A percentile compares a stretch with the other conserved stretches of the same genome.
Evolutionary conservation across 2,329 filamentous ascomycete genomes (phyloP).

Genomic region (Xylaria multiplex): DNA sequence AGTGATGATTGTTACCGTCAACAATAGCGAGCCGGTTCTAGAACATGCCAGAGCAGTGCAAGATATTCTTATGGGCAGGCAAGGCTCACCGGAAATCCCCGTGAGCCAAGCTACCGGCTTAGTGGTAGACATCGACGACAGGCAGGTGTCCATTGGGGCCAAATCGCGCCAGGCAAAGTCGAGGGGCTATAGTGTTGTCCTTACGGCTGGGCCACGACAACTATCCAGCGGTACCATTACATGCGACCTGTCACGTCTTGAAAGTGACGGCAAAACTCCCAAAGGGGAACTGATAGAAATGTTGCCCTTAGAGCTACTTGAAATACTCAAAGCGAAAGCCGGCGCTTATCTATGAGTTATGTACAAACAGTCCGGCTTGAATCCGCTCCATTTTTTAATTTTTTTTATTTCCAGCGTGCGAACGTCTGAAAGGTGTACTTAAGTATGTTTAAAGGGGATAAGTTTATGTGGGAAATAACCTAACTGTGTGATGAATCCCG

Average conservation of each 20-base stretch:
- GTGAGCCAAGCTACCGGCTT: constrained; percentile 68
- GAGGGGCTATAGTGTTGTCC: constrained; percentile 77
- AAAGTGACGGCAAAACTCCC: constrained; percentile 26
- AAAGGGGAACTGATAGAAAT: constrained; percentile 53
- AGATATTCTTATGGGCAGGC: constrained; percentile 61
- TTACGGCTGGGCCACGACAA: constrained; percentile 76
- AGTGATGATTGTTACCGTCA: constrained; percentile 77
- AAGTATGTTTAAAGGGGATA: neutral
- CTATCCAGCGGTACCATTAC: constrained; percentile 66
- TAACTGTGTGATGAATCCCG: neutral
- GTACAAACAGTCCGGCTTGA: constrained; percentile 13
- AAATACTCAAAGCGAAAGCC: constrained; percentile 58
- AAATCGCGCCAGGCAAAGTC: constrained; percentile 78
- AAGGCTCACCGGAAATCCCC: constrained; percentile 50
- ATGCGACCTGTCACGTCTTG: constrained; percentile 55
- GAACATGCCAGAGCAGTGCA: constrained; percentile 59
- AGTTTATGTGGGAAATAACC: neutral
- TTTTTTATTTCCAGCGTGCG: no score
- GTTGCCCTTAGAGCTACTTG: constrained; percentile 57
- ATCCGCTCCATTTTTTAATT: neutral
- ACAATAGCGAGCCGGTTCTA: constrained; percentile 65
- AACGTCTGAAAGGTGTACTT: neutral
- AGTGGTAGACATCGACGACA: constrained; percentile 75
- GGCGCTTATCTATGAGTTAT: constrained; percentile 58
- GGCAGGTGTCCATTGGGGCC: constrained; percentile 69